Evolutionary conservation across 768 basidiomycete genomes (phyloP).

Genomic region (Psilocybe cubensis): DNA sequence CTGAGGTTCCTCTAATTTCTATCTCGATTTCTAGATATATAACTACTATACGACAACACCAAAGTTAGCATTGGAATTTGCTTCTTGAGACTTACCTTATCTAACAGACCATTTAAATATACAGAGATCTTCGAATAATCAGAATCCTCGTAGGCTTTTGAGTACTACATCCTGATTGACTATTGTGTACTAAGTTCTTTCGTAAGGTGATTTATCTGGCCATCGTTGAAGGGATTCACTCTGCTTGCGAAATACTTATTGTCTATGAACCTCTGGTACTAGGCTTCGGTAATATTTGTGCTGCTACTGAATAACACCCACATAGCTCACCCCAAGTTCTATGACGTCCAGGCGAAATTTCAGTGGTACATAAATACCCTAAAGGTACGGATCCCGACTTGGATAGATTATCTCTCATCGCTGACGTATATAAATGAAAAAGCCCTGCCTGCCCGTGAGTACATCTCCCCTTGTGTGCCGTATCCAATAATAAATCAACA

Average conservation of each 20-base stretch:
- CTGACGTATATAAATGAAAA: too few relatives aligned
- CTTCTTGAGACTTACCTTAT: neutral
- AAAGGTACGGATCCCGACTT: neutral
- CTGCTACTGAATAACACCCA: neutral
- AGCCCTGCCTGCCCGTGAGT: constrained; percentile 3
- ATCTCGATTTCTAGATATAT: neutral
- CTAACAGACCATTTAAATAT: neutral
- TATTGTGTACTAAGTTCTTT: neutral
- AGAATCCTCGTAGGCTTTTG: neutral
- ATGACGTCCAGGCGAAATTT: neutral
- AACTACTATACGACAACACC: neutral
- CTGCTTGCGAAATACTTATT: neutral
- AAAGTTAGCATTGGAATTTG: neutral
- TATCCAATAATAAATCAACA: neutral
- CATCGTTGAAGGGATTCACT: neutral
- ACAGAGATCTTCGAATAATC: neutral
- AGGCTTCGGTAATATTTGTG: neutral
- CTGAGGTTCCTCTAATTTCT: neutral
- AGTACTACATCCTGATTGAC: neutral
- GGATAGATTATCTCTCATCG: too few relatives aligned
- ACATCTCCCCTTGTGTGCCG: neutral
- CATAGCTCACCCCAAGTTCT: neutral
- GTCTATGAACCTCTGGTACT: neutral
- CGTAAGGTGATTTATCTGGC: neutral
- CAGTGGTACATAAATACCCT: neutral